Conservation (phyloP, 345 rosid species). For the Zanthoxylum bungeanum region DNA sequence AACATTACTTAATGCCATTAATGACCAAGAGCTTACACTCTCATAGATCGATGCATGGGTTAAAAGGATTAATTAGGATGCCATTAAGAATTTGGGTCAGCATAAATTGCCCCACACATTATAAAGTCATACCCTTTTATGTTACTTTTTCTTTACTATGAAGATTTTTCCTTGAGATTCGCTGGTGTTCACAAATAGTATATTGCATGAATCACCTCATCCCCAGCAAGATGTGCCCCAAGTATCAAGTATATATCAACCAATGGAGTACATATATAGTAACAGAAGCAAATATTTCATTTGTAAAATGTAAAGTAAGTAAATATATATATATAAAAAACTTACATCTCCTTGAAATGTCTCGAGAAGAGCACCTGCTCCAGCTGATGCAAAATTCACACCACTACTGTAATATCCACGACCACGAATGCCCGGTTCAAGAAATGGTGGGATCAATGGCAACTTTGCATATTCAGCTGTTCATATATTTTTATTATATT, state of each 20-base stretch:
- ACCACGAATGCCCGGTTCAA: slow-evolving; percentile 52
- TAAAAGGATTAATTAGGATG: slow-evolving; percentile 3
- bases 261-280: neutral
- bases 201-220: neutral
- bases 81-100: slow-evolving; percentile 18
- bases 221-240: neutral
- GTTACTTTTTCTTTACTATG: neutral
- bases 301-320: neutral
- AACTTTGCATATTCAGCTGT: slow-evolving; percentile 67
- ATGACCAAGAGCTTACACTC: too few species aligned
- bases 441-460: slow-evolving; percentile 67
- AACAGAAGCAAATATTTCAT: neutral
- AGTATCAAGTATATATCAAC: neutral
- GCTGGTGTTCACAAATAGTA: neutral
- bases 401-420: slow-evolving; percentile 38
- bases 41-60: too few species aligned
- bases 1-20: too few species aligned
- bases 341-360: slow-evolving; percentile 60
- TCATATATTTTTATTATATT: too few species aligned
- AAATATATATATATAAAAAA: neutral
- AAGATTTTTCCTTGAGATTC: neutral
- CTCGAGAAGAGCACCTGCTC: slow-evolving; percentile 80
- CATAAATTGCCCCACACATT: neutral
- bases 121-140: slow-evolving; percentile 6
- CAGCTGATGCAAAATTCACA: slow-evolving; percentile 84